phyloP scores from a whole-genome alignment of 176 grass and related monocot species.

The Zoysia japonica region DNA sequence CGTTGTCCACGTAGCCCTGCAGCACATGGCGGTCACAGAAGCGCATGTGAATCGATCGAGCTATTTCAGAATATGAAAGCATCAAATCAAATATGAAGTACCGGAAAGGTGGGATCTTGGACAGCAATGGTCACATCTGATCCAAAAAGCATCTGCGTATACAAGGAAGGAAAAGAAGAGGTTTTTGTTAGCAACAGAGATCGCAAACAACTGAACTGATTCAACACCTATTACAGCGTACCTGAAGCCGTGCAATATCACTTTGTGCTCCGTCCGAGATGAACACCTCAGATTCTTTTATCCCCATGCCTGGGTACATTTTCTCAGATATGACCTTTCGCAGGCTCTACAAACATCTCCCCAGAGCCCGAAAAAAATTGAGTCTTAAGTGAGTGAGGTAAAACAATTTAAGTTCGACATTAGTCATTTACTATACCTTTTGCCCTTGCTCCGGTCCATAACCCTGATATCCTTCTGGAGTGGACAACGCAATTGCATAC shows the following conservation, averaged over 20 bases:
- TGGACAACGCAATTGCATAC: constrained; percentile 80
- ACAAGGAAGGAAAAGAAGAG: constrained; percentile 5
- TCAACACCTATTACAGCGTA: not conserved
- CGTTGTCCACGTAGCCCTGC: constrained; percentile 83
- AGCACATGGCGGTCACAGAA: not conserved
- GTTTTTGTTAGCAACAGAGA: constrained; percentile 4
- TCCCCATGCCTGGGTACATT: constrained; percentile 71
- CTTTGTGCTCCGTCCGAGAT: constrained; percentile 90
- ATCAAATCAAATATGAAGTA: constrained; percentile 1
- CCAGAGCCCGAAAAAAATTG: not conserved
- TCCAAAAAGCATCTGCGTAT: constrained; percentile 68
- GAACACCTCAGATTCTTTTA: constrained; percentile 68
- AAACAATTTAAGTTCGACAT: not conserved
- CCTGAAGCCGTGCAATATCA: constrained; percentile 86
- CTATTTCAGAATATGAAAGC: not conserved
- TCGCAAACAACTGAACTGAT: not conserved
- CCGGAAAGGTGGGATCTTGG: constrained; percentile 98
- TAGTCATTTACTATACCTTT: constrained; percentile 42
- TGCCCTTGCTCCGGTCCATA: constrained; percentile 88
- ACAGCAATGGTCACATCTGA: constrained; percentile 74
- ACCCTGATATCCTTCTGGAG: constrained; percentile 82
- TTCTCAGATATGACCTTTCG: constrained; percentile 67
- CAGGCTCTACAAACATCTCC: constrained; percentile 49
- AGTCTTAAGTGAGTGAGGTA: not conserved
- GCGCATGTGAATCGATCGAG: not conserved